Base-by-base conservation (phyloP, 441 rosid genomes). In the Bruguiera hainesii region DNA sequence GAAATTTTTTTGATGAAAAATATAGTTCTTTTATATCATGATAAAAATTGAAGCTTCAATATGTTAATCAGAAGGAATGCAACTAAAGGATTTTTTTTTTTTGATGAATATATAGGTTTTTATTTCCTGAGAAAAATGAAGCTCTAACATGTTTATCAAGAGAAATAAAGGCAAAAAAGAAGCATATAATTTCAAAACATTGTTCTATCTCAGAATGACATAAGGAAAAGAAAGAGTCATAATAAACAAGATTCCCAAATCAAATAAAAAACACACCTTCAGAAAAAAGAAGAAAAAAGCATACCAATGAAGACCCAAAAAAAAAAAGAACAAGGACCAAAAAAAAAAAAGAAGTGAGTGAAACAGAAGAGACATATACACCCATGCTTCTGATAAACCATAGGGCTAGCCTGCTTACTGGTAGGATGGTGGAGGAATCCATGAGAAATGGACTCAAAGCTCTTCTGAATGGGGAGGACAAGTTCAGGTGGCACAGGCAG, bases 401-500 rank as follows among this genome's bases (percentile, higher is more conserved):
- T 0, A 50, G 23, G 8, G 59, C 19, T 46, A 28, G 10, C 49
- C 21, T 20, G 42, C 80, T 82, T 78, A 84, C 91, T 77, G 59
- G 87, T 64, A 59, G 91, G 87, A 69, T 83, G 90, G 73, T 83
- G 82, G 75, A 83, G 79, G 76, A 80, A 82, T 62, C 77, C 74
- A 72, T 80, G 85, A 80, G 94, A 83, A 75, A 87, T 71, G 66
- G 81, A 79, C 61, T 86, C 85, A 64, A 81, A 79, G 75, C 84
- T 86, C 76, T 83, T 86, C 79, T 87, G 90, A 63, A 90, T 84
- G 39, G 90, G 92, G 67, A 89, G 78, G 55, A 89, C 82, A 49
- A 90, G 97, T 73, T 90, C 95, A 78, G 85, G 88, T 64, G 97
- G 95, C 65, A 90, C 91, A 61, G 89, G 89, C 69, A 88, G 74